These are phyloP conservation scores for Colletotrichum viniferum DNA, from an alignment of 2,329 filamentous ascomycete species.

Conservation along the genomic window DNA sequence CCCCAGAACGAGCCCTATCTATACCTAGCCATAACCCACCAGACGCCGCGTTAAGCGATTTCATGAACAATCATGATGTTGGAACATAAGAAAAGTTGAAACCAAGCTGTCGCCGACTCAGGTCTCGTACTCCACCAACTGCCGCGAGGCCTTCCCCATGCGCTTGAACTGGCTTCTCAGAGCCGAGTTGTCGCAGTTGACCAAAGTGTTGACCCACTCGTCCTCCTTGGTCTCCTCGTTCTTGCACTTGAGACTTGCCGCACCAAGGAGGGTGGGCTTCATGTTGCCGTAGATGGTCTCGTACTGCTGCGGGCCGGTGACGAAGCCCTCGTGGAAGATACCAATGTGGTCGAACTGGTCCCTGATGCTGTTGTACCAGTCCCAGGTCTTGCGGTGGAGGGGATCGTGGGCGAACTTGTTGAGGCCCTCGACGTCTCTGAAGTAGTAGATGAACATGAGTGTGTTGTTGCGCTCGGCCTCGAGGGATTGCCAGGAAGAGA, in stretches of 20 bases:
- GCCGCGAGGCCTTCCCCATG: conserved; percentile 22
- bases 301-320: conserved; percentile 46
- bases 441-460: conserved; percentile 51
- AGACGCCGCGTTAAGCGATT: background rate
- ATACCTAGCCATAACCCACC: background rate
- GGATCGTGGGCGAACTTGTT: conserved; percentile 56
- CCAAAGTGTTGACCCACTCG: conserved; percentile 38
- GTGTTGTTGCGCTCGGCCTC: conserved; percentile 44
- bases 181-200: conserved; percentile 32
- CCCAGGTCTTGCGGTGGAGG: conserved; percentile 53
- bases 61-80: background rate
- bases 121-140: background rate
- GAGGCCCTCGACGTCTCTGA: conserved; percentile 50
- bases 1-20: background rate
- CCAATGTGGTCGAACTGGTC: conserved; percentile 43
- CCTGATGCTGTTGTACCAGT: conserved; percentile 46
- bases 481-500: conserved; percentile 43
- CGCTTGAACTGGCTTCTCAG: conserved; percentile 39
- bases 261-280: conserved; percentile 39
- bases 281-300: conserved; percentile 57
- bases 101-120: background rate
- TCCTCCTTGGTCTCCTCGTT: conserved; percentile 26
- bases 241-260: conserved; percentile 25
- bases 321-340: conserved; percentile 61
- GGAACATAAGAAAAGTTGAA: background rate